Evolutionary conservation across 257 asterid genomes (phyloP), one percentile per base, ranked within the genome.

Genomic region (Cordia subcordata): DNA sequence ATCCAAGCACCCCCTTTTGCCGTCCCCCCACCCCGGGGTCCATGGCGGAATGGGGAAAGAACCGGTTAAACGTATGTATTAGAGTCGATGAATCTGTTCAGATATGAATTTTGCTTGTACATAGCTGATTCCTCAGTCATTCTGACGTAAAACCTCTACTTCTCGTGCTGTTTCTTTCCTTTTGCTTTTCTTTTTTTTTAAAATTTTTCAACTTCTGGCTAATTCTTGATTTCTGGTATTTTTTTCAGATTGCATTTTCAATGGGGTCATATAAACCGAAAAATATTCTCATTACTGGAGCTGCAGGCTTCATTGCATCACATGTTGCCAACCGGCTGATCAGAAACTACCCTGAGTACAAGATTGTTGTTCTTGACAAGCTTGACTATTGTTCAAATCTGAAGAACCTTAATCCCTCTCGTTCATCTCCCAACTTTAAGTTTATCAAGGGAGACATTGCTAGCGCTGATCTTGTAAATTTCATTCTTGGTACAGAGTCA

Each of bases 251-350:
- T 21, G 12, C 49, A 33, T 57, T 53, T 17, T 49, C 20, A 22
- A 76, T 76, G 85, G 53, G 81, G 61, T 46, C 72, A 0, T 84
- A 72, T 67, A 66, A 61, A 12, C 93, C 93, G 17, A 77, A 79
- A 68, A 84, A 81, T 33, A 84, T 84, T 74, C 88, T 84, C 53
- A 81, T 84, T 51, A 84, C 93, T 11, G 93, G 93, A 49, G 93
- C 93, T 40, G 93, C 93, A 1, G 93, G 93, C 38, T 84, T 84
- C 71, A 81, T 84, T 32, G 93, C 93, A 1, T 81, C 81, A 17
- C 93, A 84, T 75, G 93, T 84, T 15, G 88, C 93, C 11, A 84
- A 84, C 65, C 75, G 85, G 75, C 88, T 84, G 8, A 70, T 81
- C 57, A 66, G 88, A 5, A 81, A 67, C 77, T 75, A 81, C 68